These are phyloP conservation scores for Yarrowia galli DNA, from an alignment of 1,139 yeast species.

Conservation along the genomic window DNA sequence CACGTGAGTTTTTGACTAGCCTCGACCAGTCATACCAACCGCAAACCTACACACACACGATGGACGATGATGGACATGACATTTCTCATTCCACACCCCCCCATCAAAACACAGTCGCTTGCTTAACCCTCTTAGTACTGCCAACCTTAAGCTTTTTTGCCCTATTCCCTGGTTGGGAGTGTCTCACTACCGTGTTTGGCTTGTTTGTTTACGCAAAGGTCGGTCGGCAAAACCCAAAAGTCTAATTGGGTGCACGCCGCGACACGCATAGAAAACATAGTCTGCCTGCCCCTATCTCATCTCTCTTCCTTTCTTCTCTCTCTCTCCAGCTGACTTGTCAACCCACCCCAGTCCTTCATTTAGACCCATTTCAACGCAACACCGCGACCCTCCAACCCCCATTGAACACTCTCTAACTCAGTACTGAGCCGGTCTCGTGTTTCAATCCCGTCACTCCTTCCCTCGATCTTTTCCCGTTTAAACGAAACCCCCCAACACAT, in stretches of 20 bases:
- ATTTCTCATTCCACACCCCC: neutral
- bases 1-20: no score
- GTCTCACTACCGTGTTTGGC: slow-evolving; percentile 32
- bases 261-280: slow-evolving; percentile 33
- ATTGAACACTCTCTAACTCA: slow-evolving; percentile 19
- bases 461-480: slow-evolving; percentile 27
- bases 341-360: slow-evolving; percentile 39
- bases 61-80: no score
- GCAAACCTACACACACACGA: no score
- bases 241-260: neutral
- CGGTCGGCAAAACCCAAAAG: neutral
- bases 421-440: slow-evolving; percentile 39
- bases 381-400: neutral
- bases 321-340: slow-evolving; percentile 33
- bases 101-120: neutral
- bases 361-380: neutral
- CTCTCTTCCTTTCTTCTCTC: neutral
- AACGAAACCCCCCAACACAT: neutral
- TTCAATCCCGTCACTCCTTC: slow-evolving; percentile 38
- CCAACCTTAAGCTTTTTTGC: neutral
- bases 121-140: neutral
- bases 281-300: slow-evolving; percentile 19
- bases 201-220: slow-evolving; percentile 36
- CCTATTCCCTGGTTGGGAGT: slow-evolving; percentile 20
- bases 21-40: no score